Conservation (phyloP, 2,329 filamentous ascomycete species). For the Aspergillus felis region DNA sequence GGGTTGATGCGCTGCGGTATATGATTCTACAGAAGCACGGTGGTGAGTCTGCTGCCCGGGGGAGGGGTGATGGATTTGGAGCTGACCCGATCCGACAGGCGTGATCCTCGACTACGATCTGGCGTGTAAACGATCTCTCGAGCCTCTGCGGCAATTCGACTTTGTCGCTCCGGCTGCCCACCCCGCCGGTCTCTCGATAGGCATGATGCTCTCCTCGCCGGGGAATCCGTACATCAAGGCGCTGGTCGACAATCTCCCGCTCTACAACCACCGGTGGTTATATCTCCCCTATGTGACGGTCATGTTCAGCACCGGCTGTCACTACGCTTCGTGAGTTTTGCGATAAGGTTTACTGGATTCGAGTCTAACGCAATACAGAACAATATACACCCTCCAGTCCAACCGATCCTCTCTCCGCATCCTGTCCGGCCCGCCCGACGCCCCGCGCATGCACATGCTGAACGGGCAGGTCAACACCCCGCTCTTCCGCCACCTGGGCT, state of each 20-base stretch:
- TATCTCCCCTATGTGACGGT: slow-evolving; percentile 40
- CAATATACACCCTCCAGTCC: slow-evolving; percentile 36
- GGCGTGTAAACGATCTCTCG: slow-evolving; percentile 37
- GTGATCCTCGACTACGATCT: slow-evolving; percentile 36
- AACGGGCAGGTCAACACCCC: slow-evolving; percentile 40
- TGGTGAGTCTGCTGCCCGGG: slow-evolving; percentile 5
- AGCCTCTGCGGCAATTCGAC: slow-evolving; percentile 39
- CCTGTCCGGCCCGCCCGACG: slow-evolving; percentile 27
- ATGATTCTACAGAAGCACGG: slow-evolving; percentile 19
- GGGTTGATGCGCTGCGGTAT: slow-evolving; percentile 21
- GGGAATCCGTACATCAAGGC: slow-evolving; percentile 32
- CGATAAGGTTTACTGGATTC: too few relatives aligned
- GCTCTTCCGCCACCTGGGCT: slow-evolving; percentile 41
- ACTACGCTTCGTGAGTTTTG: slow-evolving; percentile 36
- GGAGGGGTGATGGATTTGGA: background rate
- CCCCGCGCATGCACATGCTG: slow-evolving; percentile 34
- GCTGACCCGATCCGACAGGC: slow-evolving; percentile 8
- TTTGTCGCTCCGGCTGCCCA: slow-evolving; percentile 42
- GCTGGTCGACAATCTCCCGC: slow-evolving; percentile 30
- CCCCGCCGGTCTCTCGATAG: slow-evolving; percentile 40
- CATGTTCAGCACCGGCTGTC: slow-evolving; percentile 45
- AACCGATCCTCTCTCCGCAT: slow-evolving; percentile 34
- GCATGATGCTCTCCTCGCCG: slow-evolving; percentile 41
- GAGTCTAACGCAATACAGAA: slow-evolving; percentile 13
- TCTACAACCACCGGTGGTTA: slow-evolving; percentile 39